A percentile compares a stretch with the other conserved stretches of the same genome.
These are phyloP conservation scores for Pyrus bretschneideri DNA, from an alignment of 306 rosid genomes.

Conservation along the genomic window DNA sequence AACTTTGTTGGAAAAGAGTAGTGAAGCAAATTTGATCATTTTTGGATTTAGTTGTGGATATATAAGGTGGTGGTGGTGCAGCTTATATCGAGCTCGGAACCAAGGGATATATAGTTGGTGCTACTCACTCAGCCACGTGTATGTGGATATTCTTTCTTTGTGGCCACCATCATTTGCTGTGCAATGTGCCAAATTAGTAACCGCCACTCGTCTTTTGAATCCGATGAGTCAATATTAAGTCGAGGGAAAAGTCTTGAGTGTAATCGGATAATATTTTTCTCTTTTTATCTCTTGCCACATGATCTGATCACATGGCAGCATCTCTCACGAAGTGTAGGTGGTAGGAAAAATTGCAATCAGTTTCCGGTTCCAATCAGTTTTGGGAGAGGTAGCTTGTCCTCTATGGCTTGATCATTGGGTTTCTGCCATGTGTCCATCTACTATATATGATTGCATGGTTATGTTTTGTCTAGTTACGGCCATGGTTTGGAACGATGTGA, in stretches of 20 bases:
- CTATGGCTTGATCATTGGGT: conserved; percentile 9
- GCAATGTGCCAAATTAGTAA: neutral
- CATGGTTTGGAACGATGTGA: neutral
- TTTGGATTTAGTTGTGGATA: neutral
- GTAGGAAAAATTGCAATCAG: neutral
- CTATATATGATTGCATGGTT: neutral
- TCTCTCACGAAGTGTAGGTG: neutral
- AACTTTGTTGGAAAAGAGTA: neutral
- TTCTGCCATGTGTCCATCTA: conserved; percentile 2
- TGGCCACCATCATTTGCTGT: conserved; percentile 8
- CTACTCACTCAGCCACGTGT: neutral
- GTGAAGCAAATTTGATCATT: neutral
- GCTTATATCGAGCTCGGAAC: neutral
- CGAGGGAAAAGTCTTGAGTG: too few relatives aligned
- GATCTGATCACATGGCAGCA: too few relatives aligned
- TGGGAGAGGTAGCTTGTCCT: neutral
- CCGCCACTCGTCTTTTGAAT: neutral
- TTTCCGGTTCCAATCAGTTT: neutral
- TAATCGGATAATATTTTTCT: too few relatives aligned
- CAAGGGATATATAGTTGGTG: neutral
- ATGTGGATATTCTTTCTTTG: conserved; percentile 4
- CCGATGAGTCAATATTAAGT: too few relatives aligned
- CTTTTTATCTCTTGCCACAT: too few relatives aligned
- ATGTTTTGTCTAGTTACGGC: neutral
- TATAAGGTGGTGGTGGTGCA: neutral